Percentiles rank a stretch among this genome's conserved stretches.
phyloP scores from a whole-genome alignment of 2,329 filamentous ascomycete genomes.

The Thielaviopsis ethacetica region DNA sequence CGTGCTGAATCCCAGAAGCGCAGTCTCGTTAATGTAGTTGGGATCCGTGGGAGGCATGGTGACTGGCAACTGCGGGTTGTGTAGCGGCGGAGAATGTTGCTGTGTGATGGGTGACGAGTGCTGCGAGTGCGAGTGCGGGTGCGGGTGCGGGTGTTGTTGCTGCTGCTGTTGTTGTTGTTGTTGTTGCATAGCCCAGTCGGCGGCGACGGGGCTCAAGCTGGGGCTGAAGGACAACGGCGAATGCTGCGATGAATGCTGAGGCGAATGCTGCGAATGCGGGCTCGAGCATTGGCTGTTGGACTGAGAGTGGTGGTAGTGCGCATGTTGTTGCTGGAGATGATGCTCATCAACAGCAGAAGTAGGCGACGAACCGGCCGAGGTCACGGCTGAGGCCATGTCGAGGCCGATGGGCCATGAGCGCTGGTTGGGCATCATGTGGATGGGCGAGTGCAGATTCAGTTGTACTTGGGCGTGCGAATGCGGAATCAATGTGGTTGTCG shows the following conservation, averaged over 20 bases:
- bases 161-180: slow-evolving; percentile 27
- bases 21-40: slow-evolving; percentile 39
- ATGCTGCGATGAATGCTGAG: slow-evolving; percentile 21
- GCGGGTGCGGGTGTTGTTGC: slow-evolving; percentile 22
- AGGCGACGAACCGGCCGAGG: slow-evolving; percentile 28
- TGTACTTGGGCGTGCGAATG: slow-evolving; percentile 9
- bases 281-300: slow-evolving; percentile 32
- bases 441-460: slow-evolving; percentile 7
- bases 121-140: slow-evolving; percentile 25
- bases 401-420: slow-evolving; percentile 35
- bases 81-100: slow-evolving; percentile 19
- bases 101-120: slow-evolving; percentile 15
- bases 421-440: slow-evolving; percentile 21
- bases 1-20: slow-evolving; percentile 38
- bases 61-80: slow-evolving; percentile 26
- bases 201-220: slow-evolving; percentile 33
- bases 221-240: slow-evolving; percentile 28
- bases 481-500: slow-evolving; percentile 26
- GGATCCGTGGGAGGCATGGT: slow-evolving; percentile 7
- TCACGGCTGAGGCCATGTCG: slow-evolving; percentile 30
- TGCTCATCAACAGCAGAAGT: slow-evolving; percentile 30
- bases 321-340: slow-evolving; percentile 24
- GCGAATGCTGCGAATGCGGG: slow-evolving; percentile 32
- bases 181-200: slow-evolving; percentile 44
- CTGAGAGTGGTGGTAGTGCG: slow-evolving; percentile 16